Evolutionary conservation across 192 early-diverging fungal genomes (phyloP).

Genomic region (Pilaira anomala): DNA sequence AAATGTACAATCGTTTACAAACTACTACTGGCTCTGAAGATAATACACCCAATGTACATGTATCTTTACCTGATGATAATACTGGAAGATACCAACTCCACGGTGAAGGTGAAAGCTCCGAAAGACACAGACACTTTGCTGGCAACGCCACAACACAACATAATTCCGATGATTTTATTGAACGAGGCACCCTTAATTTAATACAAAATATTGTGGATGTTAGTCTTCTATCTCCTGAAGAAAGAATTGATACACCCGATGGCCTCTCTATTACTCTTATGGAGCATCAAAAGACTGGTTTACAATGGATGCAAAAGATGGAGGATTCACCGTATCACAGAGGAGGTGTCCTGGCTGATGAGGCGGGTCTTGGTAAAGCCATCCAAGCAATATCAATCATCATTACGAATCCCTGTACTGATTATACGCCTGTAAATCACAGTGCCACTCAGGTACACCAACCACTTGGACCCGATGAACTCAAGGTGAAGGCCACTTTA

Average conservation of each 20-base stretch:
- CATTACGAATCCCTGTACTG: conserved; percentile 40
- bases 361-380: conserved; percentile 76
- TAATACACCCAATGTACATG: no score
- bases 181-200: no score
- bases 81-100: no score
- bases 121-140: no score
- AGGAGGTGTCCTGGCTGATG: conserved; percentile 64
- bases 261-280: conserved; percentile 43
- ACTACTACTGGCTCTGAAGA: no score
- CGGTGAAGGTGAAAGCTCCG: no score
- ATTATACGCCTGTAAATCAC: background rate
- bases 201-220: conserved; percentile 35
- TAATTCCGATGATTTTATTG: no score
- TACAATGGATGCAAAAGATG: conserved; percentile 58
- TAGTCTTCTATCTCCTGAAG: conserved; percentile 33
- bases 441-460: background rate
- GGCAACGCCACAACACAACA: no score
- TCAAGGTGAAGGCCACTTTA: conserved; percentile 57
- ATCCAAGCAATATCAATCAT: conserved; percentile 69
- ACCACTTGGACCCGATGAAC: background rate
- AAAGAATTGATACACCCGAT: conserved; percentile 45
- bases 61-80: no score
- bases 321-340: conserved; percentile 42
- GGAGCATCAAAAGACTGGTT: conserved; percentile 58
- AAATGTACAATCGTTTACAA: no score